Base-by-base conservation (phyloP, 371 early-diverging fungal genomes). In the Nosema muscidifuracis region DNA sequence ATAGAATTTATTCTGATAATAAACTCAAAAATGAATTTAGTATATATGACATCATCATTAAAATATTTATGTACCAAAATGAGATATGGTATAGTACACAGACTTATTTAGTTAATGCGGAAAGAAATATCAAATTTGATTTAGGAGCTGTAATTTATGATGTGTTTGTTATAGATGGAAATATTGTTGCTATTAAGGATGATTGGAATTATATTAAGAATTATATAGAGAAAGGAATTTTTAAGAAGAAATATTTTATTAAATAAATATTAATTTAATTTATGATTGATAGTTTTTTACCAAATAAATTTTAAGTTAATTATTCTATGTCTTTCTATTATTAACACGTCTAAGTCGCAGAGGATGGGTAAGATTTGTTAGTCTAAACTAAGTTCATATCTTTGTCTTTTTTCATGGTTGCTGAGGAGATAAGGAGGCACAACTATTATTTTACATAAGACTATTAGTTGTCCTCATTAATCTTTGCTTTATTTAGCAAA, bases 221-320 rank as follows among this genome's bases (percentile, higher is more conserved):
- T 24, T 24, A 60, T 30, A 10, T 60, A 34, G 38, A 33, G 34
- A 7, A 60, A 20, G 33, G 30, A 61, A 61, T 6, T 34, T 36
- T 18, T n/a, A 40, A n/a, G 10, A 40, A 61, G 18, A 61, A 18
- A 61, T 61, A 61, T 61, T n/a, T 20, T 36, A 61, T 13, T 33
- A 36, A 33, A 24, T 36, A 61, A n/a, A 61, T 36, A 6, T 28
- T 24, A 12, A 30, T 15, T n/a, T n/a, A n/a, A n/a, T n/a, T n/a
- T n/a, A n/a, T n/a, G n/a, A n/a, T n/a, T n/a, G n/a, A n/a, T n/a
- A n/a, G n/a, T n/a, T n/a, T n/a, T n/a, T n/a, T n/a, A n/a, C n/a
- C n/a, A n/a, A n/a, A n/a, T n/a, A n/a, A n/a, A n/a, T n/a, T n/a
- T n/a, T n/a, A n/a, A n/a, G n/a, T n/a, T n/a, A n/a, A n/a, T n/a